These are phyloP conservation scores for Zymoseptoria brevis DNA, from an alignment of 2,329 filamentous ascomycete species.

Conservation along the genomic window DNA sequence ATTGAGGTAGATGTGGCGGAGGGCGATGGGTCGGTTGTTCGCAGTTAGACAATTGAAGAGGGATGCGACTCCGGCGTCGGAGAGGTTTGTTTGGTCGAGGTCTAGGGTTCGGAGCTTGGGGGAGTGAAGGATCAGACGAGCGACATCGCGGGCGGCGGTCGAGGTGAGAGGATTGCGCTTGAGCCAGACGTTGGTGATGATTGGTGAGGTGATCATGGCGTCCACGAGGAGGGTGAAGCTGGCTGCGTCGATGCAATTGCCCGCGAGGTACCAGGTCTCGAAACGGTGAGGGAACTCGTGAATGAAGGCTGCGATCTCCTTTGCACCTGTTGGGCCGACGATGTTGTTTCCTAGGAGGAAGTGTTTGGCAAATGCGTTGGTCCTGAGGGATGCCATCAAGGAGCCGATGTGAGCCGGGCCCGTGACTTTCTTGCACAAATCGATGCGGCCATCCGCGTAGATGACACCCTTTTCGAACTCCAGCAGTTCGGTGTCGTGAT, in stretches of 20 bases:
- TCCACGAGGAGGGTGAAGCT: conserved; percentile 39
- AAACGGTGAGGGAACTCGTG: conserved; percentile 40
- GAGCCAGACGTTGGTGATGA: conserved; percentile 46
- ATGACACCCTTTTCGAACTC: conserved; percentile 38
- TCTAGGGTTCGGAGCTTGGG: too few species aligned
- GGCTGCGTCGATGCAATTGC: conserved; percentile 44
- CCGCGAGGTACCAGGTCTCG: conserved; percentile 50
- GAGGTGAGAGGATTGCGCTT: conserved; percentile 47
- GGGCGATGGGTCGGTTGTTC: too few species aligned
- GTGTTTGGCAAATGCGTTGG: conserved; percentile 43
- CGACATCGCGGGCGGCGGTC: conserved; percentile 33
- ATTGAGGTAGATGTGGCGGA: too few species aligned
- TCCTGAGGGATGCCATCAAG: conserved; percentile 44
- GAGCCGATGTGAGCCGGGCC: conserved; percentile 44
- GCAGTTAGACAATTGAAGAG: too few species aligned
- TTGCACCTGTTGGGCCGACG: conserved; percentile 43
- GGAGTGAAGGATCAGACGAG: too few species aligned
- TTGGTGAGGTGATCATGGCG: conserved; percentile 37
- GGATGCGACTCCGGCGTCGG: too few species aligned
- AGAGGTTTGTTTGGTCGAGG: too few species aligned
- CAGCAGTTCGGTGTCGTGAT: conserved; percentile 28
- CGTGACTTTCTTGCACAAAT: conserved; percentile 50
- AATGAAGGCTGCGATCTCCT: conserved; percentile 41
- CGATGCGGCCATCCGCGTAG: conserved; percentile 47
- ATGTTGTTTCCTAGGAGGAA: conserved; percentile 50